These are phyloP conservation scores for Dacryopinax primogenitus DNA, from an alignment of 768 basidiomycete genomes.

Conservation along the genomic window DNA sequence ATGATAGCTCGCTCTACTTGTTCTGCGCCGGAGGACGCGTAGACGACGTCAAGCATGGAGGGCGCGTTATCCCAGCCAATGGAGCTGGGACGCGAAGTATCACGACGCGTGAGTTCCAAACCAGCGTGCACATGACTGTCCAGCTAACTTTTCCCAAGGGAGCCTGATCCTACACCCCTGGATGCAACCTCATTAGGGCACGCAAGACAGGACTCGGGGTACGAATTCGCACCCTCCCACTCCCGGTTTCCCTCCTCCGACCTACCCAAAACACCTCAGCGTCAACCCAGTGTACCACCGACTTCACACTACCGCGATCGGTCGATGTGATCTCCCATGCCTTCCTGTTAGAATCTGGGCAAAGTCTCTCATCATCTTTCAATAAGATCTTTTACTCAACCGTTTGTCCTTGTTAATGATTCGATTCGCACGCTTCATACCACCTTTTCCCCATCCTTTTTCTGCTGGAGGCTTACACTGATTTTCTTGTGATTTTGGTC, in stretches of 20 bases:
- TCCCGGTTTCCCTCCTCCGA: not conserved
- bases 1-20: not conserved
- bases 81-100: constrained; percentile 6
- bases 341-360: too few species aligned
- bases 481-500: too few species aligned
- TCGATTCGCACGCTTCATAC: too few species aligned
- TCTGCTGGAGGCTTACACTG: too few species aligned
- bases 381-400: too few species aligned
- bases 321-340: not conserved
- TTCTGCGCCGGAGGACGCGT: not conserved
- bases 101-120: not conserved
- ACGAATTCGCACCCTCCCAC: not conserved
- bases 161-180: not conserved
- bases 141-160: not conserved
- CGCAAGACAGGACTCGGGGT: not conserved
- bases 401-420: too few species aligned
- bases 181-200: not conserved
- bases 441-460: too few species aligned
- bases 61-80: constrained; percentile 3
- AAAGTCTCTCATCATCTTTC: too few species aligned
- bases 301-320: not conserved
- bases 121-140: not conserved
- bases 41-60: not conserved
- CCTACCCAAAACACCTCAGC: not conserved
- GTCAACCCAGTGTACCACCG: not conserved